phyloP scores from a whole-genome alignment of 495 filamentous ascomycete species.

The Cladorrhinum samala region DNA sequence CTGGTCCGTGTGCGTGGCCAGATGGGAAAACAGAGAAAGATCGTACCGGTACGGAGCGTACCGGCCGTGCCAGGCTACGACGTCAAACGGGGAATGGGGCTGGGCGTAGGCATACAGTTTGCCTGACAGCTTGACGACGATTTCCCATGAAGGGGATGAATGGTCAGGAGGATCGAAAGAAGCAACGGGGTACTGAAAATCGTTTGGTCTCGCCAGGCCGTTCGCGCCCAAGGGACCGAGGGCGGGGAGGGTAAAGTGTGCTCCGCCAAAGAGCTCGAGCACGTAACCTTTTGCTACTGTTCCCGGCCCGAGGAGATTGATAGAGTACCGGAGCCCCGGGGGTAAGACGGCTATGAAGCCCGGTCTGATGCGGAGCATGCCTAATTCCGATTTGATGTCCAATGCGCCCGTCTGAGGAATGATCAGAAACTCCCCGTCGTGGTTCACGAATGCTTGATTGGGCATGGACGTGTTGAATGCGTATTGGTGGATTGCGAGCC shows the following conservation, averaged over 20 bases:
- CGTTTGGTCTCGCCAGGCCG: constrained; percentile 61
- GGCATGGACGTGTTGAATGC: constrained; percentile 62
- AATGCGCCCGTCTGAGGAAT: constrained; percentile 60
- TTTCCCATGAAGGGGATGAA: constrained; percentile 34
- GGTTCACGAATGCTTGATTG: constrained; percentile 61
- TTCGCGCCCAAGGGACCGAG: constrained; percentile 70
- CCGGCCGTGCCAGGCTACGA: constrained; percentile 67
- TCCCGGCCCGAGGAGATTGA: constrained; percentile 15
- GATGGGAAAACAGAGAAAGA: constrained; percentile 63
- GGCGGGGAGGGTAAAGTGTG: constrained; percentile 62
- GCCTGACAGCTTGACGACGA: constrained; percentile 62
- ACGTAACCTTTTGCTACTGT: constrained; percentile 49
- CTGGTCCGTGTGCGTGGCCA: constrained; percentile 64
- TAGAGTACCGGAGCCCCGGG: constrained; percentile 60
- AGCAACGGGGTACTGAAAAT: constrained; percentile 67
- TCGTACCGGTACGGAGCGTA: constrained; percentile 78
- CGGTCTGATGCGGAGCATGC: constrained; percentile 48
- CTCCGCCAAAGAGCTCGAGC: constrained; percentile 62
- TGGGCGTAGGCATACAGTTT: constrained; percentile 58
- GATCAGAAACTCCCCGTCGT: constrained; percentile 67
- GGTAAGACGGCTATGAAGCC: constrained; percentile 67
- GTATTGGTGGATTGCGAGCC: constrained; percentile 63
- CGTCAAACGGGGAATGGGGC: constrained; percentile 65
- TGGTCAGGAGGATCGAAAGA: constrained; percentile 40
- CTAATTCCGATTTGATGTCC: constrained; percentile 64